phyloP scores from a whole-genome alignment of 2,329 filamentous ascomycete genomes.

The Verticillium tricorpus region DNA sequence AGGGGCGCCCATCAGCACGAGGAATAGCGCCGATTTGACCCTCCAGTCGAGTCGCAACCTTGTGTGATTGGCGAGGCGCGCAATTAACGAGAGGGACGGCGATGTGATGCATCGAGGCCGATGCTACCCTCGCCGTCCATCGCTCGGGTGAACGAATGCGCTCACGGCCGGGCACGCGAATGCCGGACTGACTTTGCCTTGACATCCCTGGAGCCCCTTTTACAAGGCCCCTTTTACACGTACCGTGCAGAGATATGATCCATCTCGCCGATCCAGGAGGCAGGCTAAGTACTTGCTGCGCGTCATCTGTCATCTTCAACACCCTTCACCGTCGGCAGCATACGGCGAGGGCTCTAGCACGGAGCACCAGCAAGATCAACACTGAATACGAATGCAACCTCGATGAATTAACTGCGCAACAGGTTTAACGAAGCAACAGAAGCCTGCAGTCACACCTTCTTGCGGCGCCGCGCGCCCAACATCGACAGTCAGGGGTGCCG shows the following conservation, averaged over 20 bases:
- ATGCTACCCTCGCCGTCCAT: neutral
- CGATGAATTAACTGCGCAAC: neutral
- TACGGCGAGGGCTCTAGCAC: neutral
- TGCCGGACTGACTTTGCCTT: neutral
- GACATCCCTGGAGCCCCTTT: neutral
- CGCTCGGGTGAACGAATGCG: neutral
- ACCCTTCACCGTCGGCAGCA: neutral
- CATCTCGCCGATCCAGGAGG: neutral
- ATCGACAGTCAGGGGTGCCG: neutral
- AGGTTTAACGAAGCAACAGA: neutral
- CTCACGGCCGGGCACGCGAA: neutral
- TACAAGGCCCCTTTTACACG: neutral
- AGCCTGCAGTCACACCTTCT: neutral
- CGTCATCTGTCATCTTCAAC: neutral
- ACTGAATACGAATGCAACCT: neutral
- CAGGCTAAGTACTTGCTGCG: neutral
- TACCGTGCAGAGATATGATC: neutral
- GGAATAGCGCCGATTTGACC: constrained; percentile 12
- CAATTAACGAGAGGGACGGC: neutral
- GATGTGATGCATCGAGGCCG: neutral
- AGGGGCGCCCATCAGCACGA: neutral
- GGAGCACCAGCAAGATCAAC: neutral
- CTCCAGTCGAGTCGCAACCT: neutral
- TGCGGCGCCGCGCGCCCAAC: neutral
- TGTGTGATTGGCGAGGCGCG: neutral